phyloP scores from a whole-genome alignment of 805 yeast species.

The Cyberlindnera mrakii region DNA sequence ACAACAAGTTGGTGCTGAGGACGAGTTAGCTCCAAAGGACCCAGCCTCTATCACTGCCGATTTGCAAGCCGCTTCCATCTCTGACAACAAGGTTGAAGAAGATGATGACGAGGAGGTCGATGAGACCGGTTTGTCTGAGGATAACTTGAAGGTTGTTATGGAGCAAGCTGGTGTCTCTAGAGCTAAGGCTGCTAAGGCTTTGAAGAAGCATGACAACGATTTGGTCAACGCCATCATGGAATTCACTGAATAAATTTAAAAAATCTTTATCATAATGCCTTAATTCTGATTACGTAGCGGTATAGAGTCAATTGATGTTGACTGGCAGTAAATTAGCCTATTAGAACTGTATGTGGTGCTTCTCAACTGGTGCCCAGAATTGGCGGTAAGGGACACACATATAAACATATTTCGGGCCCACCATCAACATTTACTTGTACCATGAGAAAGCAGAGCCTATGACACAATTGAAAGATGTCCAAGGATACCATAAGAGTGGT shows the following conservation, averaged over 20 bases:
- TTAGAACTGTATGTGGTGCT: too few relatives aligned
- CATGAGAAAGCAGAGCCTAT: neutral
- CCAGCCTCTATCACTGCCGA: constrained; percentile 82
- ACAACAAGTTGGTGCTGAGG: constrained; percentile 31
- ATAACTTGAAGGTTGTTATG: constrained; percentile 78
- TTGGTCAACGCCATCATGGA: constrained; percentile 96
- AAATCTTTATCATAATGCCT: neutral
- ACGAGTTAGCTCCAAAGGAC: constrained; percentile 59
- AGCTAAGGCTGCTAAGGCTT: constrained; percentile 86
- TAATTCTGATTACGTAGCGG: neutral
- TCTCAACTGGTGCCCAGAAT: too few relatives aligned
- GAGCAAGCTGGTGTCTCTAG: constrained; percentile 90
- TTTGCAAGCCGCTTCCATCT: constrained; percentile 59
- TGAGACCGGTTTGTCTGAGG: constrained; percentile 74
- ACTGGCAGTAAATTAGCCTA: too few relatives aligned
- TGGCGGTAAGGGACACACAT: too few relatives aligned
- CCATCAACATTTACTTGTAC: too few relatives aligned
- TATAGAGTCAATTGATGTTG: too few relatives aligned
- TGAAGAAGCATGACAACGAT: constrained; percentile 84
- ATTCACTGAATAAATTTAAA: constrained; percentile 31
- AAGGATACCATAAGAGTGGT: constrained; percentile 68
- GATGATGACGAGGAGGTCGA: constrained; percentile 75
- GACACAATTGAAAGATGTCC: constrained; percentile 22
- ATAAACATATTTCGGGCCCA: too few relatives aligned
- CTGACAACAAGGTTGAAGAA: constrained; percentile 35